Conservation (phyloP, 139 green algal species). For the Ettlia oleoabundans region DNA sequence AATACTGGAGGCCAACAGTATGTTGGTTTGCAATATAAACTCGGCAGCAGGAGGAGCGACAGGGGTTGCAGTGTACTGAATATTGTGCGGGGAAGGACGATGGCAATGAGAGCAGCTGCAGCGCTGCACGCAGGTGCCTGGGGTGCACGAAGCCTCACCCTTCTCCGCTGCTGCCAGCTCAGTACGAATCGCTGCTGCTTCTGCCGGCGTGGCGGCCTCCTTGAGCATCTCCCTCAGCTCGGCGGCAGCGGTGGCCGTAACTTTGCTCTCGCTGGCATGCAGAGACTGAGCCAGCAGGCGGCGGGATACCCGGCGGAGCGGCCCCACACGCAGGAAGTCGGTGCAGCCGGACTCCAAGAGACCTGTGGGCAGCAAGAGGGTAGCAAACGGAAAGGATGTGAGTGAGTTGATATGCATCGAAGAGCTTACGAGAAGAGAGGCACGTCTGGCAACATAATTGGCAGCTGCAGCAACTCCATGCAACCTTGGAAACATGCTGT, state of each 20-base stretch:
- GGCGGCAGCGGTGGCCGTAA: constrained; percentile 36
- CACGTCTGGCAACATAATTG: too few relatives aligned
- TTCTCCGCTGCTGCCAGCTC: constrained; percentile 4
- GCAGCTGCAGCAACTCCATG: too few relatives aligned
- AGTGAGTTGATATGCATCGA: too few relatives aligned
- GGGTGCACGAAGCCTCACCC: not conserved
- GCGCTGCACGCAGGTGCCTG: not conserved
- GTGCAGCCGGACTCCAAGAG: constrained; percentile 33
- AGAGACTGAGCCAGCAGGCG: constrained; percentile 75
- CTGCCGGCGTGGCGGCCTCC: constrained; percentile 28
- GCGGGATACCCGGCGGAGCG: constrained; percentile 70
- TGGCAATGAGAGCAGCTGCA: not conserved
- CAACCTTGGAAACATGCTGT: too few relatives aligned
- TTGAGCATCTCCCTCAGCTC: constrained; percentile 73
- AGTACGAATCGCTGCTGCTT: constrained; percentile 32
- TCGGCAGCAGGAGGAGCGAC: too few relatives aligned
- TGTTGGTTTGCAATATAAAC: too few relatives aligned
- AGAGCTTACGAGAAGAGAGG: too few relatives aligned
- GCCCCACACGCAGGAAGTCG: constrained; percentile 82
- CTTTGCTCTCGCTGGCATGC: constrained; percentile 55
- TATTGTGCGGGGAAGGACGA: too few relatives aligned
- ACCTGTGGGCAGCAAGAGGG: too few relatives aligned
- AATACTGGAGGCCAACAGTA: too few relatives aligned
- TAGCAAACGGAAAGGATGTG: too few relatives aligned
- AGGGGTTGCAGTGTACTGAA: too few relatives aligned